Base-by-base conservation (phyloP, 208 protist species). In the Acanthamoeba lenticulata region DNA sequence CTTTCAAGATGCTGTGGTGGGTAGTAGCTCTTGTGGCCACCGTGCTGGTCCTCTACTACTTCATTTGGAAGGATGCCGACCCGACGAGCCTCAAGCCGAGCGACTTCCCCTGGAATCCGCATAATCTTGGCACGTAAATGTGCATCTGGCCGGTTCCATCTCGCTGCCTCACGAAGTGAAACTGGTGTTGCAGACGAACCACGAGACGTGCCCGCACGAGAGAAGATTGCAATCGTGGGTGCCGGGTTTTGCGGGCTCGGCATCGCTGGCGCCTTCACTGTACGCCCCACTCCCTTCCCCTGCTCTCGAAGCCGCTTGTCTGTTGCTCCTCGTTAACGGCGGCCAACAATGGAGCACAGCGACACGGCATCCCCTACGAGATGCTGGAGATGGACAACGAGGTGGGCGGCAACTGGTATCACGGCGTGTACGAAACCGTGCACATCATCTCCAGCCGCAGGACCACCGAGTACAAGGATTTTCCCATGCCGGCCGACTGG, bases 381-480 rank as follows among this genome's bases (percentile, higher is more conserved):
- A 19, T 91, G 47, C 15, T 49, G 15, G 57, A 62, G 42, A 69
- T 49, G 57, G 85, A 91, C 36, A 69, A 91, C 36, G 85, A 91
- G 27, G 42, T 91, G 19, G 85, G 85, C 21, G 85, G 85, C n/a
- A 91, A 91, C 55, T 91, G 85, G 85, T 83, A 81, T 44, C 45
- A 52, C 77, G 93, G 93, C 36, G 93, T 94, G 11, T 94, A 94
- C 52, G 81, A 94, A 27, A 77, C 93, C 17, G 52, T 74, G 74
- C 93, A 94, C 93, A 94, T 94, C 27, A 94, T 94, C 34, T 86
- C 65, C 11, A 72, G 45, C 32, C 81, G 60, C 45, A 42, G 34
- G 42, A 94, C 92, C 24, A 94, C 92, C 34, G 92, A 94, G 67
- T 89, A 85, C 69, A 94, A 94, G 52, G 92, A 94, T 57, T 47